phyloP scores from a whole-genome alignment of 1,139 yeast species.

The Hemisphaericaspora subhashii region DNA sequence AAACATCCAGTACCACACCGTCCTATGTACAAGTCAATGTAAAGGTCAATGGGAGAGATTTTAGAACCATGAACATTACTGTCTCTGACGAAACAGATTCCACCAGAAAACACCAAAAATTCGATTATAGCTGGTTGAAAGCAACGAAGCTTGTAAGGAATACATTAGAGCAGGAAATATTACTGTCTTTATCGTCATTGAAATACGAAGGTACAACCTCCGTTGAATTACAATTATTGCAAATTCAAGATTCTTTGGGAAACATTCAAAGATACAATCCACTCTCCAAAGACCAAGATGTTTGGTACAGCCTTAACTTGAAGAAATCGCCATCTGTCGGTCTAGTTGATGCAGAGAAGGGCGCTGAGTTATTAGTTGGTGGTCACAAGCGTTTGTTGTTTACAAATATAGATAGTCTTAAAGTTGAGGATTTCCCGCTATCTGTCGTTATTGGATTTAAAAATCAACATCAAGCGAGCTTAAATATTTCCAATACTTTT shows the following conservation, averaged over 20 bases:
- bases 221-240: slow-evolving; percentile 64
- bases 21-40: slow-evolving; percentile 61
- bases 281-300: slow-evolving; percentile 44
- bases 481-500: slow-evolving; percentile 37
- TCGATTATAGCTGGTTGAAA: slow-evolving; percentile 24
- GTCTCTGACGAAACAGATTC: slow-evolving; percentile 18
- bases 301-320: slow-evolving; percentile 57
- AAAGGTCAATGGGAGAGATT: slow-evolving; percentile 48
- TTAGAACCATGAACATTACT: slow-evolving; percentile 23
- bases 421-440: slow-evolving; percentile 47
- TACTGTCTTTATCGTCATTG: slow-evolving; percentile 25
- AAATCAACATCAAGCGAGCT: slow-evolving; percentile 16
- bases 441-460: slow-evolving; percentile 33
- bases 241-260: slow-evolving; percentile 75
- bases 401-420: slow-evolving; percentile 19
- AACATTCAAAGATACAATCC: slow-evolving; percentile 58
- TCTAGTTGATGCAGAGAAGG: slow-evolving; percentile 34
- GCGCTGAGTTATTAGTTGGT: slow-evolving; percentile 41
- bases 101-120: not conserved
- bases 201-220: slow-evolving; percentile 49
- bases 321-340: slow-evolving; percentile 59
- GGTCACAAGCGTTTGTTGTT: slow-evolving; percentile 37
- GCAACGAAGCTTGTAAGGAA: slow-evolving; percentile 32
- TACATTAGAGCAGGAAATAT: slow-evolving; percentile 35
- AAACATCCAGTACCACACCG: slow-evolving; percentile 76